Evolutionary conservation across 768 basidiomycete species (phyloP).

Genomic region (Psilocybe azurescens): DNA sequence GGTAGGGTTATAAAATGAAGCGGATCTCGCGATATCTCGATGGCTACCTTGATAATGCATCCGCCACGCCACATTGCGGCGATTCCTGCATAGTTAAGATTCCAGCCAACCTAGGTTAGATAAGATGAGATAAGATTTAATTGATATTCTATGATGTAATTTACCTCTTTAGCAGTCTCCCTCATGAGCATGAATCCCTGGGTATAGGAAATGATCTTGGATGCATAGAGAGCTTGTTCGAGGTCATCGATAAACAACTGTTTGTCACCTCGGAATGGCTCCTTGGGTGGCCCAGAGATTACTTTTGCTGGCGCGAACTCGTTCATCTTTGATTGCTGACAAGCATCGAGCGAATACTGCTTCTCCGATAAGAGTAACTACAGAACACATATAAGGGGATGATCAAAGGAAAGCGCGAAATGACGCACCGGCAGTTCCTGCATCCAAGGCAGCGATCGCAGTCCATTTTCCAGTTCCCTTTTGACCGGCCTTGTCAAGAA

Average conservation of each 20-base stretch:
- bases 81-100: slow-evolving; percentile 97
- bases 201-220: slow-evolving; percentile 99
- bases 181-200: slow-evolving; percentile 99
- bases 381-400: slow-evolving; percentile 1
- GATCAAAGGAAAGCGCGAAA: slow-evolving; percentile 10
- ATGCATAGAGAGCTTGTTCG: slow-evolving; percentile 98
- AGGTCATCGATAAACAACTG: slow-evolving; percentile 98
- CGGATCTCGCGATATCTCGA: background rate
- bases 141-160: slow-evolving; percentile 12
- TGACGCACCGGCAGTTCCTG: slow-evolving; percentile 78
- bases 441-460: slow-evolving; percentile 94
- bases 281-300: slow-evolving; percentile 89
- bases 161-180: slow-evolving; percentile 92
- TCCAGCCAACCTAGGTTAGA: slow-evolving; percentile 69
- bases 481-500: slow-evolving; percentile 95
- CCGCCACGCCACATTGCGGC: slow-evolving; percentile 99
- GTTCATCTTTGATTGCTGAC: slow-evolving; percentile 96
- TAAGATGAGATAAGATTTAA: background rate
- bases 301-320: slow-evolving; percentile 89
- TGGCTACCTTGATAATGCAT: slow-evolving; percentile 91
- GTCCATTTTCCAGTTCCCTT: slow-evolving; percentile 99
- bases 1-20: slow-evolving; percentile 6
- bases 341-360: slow-evolving; percentile 99
- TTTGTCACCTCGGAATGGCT: slow-evolving; percentile 97
- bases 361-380: slow-evolving; percentile 98